These are phyloP conservation scores for Phytopythium aichiense DNA, from an alignment of 352 stramenopile genomes.

Conservation along the genomic window DNA sequence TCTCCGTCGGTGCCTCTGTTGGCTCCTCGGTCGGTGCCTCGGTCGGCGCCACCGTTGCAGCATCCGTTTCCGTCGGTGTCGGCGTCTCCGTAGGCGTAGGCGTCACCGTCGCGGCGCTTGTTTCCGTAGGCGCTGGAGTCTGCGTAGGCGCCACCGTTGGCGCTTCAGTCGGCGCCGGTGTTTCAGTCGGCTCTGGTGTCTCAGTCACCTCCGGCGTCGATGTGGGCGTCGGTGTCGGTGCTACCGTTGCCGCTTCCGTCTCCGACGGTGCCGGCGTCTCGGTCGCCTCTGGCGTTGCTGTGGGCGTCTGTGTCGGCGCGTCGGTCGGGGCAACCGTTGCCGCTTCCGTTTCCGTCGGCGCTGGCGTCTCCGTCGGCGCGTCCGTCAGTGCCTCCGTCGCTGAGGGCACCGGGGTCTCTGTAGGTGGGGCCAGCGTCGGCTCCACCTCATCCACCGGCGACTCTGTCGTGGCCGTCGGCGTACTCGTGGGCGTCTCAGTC, in stretches of 20 bases:
- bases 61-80: conserved; percentile 5
- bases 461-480: conserved; percentile 1
- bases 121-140: background rate
- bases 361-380: background rate
- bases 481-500: background rate
- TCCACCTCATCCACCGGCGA: background rate
- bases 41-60: conserved; percentile 7
- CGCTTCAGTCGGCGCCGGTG: background rate
- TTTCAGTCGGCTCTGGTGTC: conserved; percentile 5
- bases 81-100: conserved; percentile 1
- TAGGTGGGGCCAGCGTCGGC: background rate
- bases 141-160: background rate
- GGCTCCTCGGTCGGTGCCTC: background rate
- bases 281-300: background rate
- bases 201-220: background rate
- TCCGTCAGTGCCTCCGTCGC: background rate
- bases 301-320: background rate
- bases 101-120: background rate
- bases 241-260: background rate
- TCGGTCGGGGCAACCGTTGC: conserved; percentile 6
- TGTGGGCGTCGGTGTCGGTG: conserved; percentile 3
- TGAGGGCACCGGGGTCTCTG: background rate
- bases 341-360: conserved; percentile 4
- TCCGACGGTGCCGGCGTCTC: background rate
- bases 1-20: conserved; percentile 5